Base-by-base conservation (phyloP, 805 yeast species). In the Metschnikowia lachancei region DNA sequence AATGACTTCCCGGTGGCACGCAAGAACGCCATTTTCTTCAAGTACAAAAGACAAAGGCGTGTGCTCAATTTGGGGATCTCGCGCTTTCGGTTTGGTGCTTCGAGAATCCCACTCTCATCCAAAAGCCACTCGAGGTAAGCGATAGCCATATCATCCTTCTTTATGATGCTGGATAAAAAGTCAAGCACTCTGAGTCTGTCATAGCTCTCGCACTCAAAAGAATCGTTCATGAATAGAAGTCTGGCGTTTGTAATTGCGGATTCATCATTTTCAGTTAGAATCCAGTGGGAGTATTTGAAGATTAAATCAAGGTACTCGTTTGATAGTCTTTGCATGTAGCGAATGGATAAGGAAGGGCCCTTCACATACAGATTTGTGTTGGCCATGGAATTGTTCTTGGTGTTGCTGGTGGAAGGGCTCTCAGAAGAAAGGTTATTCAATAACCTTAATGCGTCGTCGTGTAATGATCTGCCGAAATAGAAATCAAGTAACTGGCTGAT, bases 401-500 rank as follows among this genome's bases (percentile, higher is more conserved):
- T 5, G 22, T 59, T 51, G 6, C 51, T 56, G 26, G 47, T 52
- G 6, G 46, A 47, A 5, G 34, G 39, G 5, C 52, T 49, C 19
- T 45, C 55, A 18, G 58, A 56, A 1, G 60, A 54, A 12, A 59
- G 41, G 12, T 49, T 63, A n/a, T 69, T 65, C 16, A 92, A 67
- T 58, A 87, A 72, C 4, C 73, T 66, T 35, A 94, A 66, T 0
- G 97, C 95, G 42, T 82, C 80, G 7, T 69, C 67, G 63, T 89
- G 96, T 39, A 77, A 60, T 1, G 66, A 60, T 43, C 83, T 70
- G n/a, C 84, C 79, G 54, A 70, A 82, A 55, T 85, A 87, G 58
- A 87, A 91, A 57, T 87, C 95, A 8, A 88, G 75, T 35, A 91
- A 69, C 56, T 89, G 97, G 28, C 77, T 76, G 55, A 78, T 78